phyloP scores from a whole-genome alignment of 495 filamentous ascomycete genomes.

The Monascus purpureus region DNA sequence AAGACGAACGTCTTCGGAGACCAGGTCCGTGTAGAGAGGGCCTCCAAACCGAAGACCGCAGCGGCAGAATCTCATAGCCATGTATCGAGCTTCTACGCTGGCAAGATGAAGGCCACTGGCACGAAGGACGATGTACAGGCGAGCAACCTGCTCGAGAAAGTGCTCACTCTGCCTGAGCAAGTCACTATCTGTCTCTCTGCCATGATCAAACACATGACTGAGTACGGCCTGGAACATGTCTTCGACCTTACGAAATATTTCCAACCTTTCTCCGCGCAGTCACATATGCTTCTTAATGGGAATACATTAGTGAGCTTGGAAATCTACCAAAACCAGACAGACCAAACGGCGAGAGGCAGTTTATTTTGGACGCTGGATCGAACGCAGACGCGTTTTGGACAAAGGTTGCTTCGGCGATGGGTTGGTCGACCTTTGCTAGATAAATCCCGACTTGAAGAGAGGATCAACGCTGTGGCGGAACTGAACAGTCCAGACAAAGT shows the following conservation, averaged over 20 bases:
- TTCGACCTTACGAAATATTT: slow-evolving; percentile 97
- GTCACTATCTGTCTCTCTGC: slow-evolving; percentile 88
- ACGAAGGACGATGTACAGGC: slow-evolving; percentile 32
- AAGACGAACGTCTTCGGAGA: slow-evolving; percentile 91
- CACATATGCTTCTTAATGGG: slow-evolving; percentile 92
- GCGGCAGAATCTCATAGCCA: slow-evolving; percentile 77
- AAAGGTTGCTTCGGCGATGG: slow-evolving; percentile 83
- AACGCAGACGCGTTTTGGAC: slow-evolving; percentile 81
- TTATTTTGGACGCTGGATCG: slow-evolving; percentile 93
- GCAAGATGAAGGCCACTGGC: slow-evolving; percentile 55
- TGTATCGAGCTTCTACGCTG: slow-evolving; percentile 87
- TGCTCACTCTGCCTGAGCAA: slow-evolving; percentile 69
- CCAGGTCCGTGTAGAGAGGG: slow-evolving; percentile 66
- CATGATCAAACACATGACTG: slow-evolving; percentile 89
- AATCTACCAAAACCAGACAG: slow-evolving; percentile 90
- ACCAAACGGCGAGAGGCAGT: slow-evolving; percentile 73
- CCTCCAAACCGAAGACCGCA: slow-evolving; percentile 62
- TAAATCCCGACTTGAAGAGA: slow-evolving; percentile 58
- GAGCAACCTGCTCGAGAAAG: slow-evolving; percentile 62
- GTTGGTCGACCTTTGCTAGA: slow-evolving; percentile 85
- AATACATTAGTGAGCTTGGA: slow-evolving; percentile 91
- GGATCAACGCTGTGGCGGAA: slow-evolving; percentile 84
- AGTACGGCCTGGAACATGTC: slow-evolving; percentile 91
- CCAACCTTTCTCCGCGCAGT: slow-evolving; percentile 84
- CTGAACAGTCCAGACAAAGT: slow-evolving; percentile 54